These are phyloP conservation scores for Colletotrichum sp. DNA, from an alignment of 2,329 filamentous ascomycete genomes.

Conservation along the genomic window DNA sequence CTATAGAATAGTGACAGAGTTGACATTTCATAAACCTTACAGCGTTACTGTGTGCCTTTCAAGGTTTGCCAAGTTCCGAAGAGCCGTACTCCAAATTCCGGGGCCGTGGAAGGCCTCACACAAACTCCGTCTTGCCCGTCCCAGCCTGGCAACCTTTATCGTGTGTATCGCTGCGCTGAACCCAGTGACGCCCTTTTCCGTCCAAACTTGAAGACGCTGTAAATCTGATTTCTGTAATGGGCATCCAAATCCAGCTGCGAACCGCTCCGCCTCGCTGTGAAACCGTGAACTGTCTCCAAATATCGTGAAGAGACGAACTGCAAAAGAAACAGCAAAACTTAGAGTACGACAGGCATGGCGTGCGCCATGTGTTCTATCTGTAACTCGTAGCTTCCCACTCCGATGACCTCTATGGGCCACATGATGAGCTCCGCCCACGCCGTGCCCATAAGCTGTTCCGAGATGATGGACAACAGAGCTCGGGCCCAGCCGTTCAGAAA, in stretches of 20 bases:
- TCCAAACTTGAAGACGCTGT: not conserved
- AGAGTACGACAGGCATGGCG: not conserved
- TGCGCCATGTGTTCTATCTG: not conserved
- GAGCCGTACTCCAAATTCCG: not conserved
- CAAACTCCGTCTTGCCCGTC: not conserved
- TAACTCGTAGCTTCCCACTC: not conserved
- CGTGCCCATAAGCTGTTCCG: conserved; percentile 5
- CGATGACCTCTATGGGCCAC: conserved; percentile 10
- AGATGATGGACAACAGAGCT: not conserved
- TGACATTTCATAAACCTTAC: not conserved
- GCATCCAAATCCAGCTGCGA: not conserved
- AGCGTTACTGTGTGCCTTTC: not conserved
- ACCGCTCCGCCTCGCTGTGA: not conserved
- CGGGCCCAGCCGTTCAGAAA: conserved; percentile 19
- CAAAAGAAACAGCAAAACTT: not conserved
- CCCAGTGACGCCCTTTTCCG: not conserved
- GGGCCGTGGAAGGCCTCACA: not conserved
- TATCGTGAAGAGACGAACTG: not conserved
- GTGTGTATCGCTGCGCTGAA: not conserved
- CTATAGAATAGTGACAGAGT: not conserved
- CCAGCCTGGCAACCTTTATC: not conserved
- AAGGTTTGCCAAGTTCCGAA: not conserved
- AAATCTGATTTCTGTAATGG: not conserved
- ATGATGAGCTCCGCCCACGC: not conserved
- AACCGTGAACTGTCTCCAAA: not conserved